Percentiles rank a stretch among this genome's conserved stretches.
Evolutionary conservation across 306 rosid species (phyloP).

Genomic region (Inga oerstediana): DNA sequence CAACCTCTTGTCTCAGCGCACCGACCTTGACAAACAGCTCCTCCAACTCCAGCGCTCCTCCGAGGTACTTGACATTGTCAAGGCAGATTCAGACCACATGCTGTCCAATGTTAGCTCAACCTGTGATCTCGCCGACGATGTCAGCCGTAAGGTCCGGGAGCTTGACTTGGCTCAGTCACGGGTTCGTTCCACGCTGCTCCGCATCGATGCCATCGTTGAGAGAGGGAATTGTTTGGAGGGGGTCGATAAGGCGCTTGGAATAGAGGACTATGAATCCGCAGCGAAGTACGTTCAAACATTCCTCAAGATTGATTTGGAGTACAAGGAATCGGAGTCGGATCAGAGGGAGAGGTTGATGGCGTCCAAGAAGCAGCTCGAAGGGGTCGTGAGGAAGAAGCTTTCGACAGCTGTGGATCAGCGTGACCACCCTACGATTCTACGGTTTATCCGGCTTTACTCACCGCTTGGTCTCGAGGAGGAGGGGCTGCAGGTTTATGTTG

Average conservation of each 20-base stretch:
- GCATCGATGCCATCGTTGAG: constrained; percentile 84
- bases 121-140: constrained; percentile 47
- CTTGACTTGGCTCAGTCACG: constrained; percentile 93
- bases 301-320: constrained; percentile 72
- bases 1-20: constrained; percentile 69
- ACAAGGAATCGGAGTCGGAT: constrained; percentile 69
- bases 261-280: constrained; percentile 74
- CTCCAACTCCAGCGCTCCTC: constrained; percentile 68
- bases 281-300: constrained; percentile 65
- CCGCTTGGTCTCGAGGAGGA: constrained; percentile 88
- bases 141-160: constrained; percentile 79
- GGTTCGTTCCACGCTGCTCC: constrained; percentile 73
- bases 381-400: constrained; percentile 77
- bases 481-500: constrained; percentile 89
- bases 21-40: constrained; percentile 80
- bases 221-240: constrained; percentile 80
- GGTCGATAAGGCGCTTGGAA: constrained; percentile 60
- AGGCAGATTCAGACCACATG: constrained; percentile 63
- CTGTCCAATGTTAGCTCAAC: constrained; percentile 47
- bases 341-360: constrained; percentile 71
- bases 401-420: constrained; percentile 76
- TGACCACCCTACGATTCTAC: constrained; percentile 62
- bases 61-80: constrained; percentile 69
- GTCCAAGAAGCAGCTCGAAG: constrained; percentile 73
- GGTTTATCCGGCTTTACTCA: constrained; percentile 66